Base-by-base conservation (phyloP, 345 rosid genomes). In the Eucalyptus globulus region DNA sequence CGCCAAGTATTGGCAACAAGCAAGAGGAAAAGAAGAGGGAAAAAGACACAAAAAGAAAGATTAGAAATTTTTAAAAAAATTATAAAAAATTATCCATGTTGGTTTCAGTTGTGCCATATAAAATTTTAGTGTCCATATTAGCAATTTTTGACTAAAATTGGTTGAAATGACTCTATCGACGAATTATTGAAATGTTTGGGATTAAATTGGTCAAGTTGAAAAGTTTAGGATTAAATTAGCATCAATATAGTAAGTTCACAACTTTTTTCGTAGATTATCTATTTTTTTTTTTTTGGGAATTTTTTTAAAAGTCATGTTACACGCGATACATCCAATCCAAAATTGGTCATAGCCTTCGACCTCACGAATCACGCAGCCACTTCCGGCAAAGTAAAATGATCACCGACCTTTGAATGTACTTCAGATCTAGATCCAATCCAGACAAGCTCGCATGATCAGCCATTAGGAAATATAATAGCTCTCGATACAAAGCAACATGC, bases 51-150 rank as follows among this genome's bases (percentile, higher is more conserved):
- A 27, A 12, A 27, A n/a, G 2, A n/a, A 14, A 65, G 4, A 7
- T n/a, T 8, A 0, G 2, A 65, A 14, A 2, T 0, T 14, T n/a
- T n/a, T n/a, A 0, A 7, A 65, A 60, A 60, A 60, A 0, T 60
- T 60, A 0, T 1, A 65, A 65, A 65, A 0, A 65, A 2, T 14
- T n/a, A n/a, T n/a, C 21, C 5, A 65, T 29, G 76, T 65, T 2
- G 16, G 19, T 14, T 1, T 0, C 5, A 4, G 0, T 1, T 34
- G 11, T n/a, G 19, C 0, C 34, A 14, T 8, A 14, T 65, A 14
- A 4, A 11, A n/a, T 7, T 0, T 1, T 2, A 2, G 11, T n/a
- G n/a, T 65, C 4, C 0, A n/a, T 2, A 4, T n/a, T 0, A 2
- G 1, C 0, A 2, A 65, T 65, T n/a, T 65, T n/a, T n/a, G 5